A percentile compares a stretch with the other conserved stretches of the same genome.
phyloP scores from a whole-genome alignment of 306 rosid genomes.

The Medicago arabica region DNA sequence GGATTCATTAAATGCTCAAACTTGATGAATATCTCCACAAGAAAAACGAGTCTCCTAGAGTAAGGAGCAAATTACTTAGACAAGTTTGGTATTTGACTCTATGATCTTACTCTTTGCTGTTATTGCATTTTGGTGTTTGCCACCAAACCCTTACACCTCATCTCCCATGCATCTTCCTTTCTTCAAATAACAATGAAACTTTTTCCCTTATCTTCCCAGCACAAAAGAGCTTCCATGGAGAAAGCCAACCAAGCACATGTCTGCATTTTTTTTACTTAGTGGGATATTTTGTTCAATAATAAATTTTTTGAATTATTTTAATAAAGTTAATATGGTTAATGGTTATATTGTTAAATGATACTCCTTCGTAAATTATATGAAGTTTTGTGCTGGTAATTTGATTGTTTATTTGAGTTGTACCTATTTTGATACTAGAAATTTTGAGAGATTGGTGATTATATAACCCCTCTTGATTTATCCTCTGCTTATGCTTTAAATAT shows the following conservation, averaged over 20 bases:
- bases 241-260: background rate
- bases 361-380: no score
- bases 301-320: background rate
- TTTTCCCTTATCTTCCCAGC: conserved; percentile 1
- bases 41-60: background rate
- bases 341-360: background rate
- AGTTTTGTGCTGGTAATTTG: no score
- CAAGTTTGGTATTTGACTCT: conserved; percentile 26
- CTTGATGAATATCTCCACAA: background rate
- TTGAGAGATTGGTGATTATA: no score
- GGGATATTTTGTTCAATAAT: background rate
- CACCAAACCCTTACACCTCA: conserved; percentile 10
- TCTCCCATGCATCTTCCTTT: background rate
- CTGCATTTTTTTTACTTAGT: background rate
- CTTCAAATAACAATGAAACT: conserved; percentile 27
- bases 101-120: conserved; percentile 10
- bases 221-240: background rate
- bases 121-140: background rate
- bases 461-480: no score
- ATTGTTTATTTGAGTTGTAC: no score
- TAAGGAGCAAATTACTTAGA: conserved; percentile 11
- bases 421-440: no score
- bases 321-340: background rate
- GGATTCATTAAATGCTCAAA: background rate
- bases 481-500: no score